Conservation (phyloP, 768 basidiomycete genomes). For the Phaffia tasmanica region DNA sequence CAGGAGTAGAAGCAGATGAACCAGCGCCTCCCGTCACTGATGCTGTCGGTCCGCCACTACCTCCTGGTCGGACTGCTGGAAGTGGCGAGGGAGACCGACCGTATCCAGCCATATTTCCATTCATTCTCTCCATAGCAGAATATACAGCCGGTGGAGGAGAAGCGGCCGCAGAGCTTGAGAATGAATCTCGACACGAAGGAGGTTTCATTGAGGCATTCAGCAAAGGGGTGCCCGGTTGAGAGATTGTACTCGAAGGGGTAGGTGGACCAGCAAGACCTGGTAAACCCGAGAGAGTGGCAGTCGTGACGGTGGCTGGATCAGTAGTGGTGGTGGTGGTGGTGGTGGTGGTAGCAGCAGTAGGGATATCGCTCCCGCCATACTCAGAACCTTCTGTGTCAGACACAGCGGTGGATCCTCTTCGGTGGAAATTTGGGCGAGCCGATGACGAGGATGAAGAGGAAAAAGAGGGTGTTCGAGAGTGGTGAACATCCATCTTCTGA, state of each 20-base stretch:
- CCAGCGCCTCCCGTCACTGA: background rate
- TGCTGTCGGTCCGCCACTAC: too few species aligned
- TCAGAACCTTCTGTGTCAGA: conserved; percentile 14
- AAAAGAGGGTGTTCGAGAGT: conserved; percentile 37
- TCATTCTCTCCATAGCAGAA: too few species aligned
- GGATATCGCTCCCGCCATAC: too few species aligned
- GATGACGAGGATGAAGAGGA: conserved; percentile 32
- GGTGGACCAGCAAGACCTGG: conserved; percentile 14
- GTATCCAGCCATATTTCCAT: conserved; percentile 21
- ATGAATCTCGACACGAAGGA: conserved; percentile 19
- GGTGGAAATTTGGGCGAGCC: conserved; percentile 33
- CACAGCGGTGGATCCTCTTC: conserved; percentile 32
- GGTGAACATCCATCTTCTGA: conserved; percentile 35
- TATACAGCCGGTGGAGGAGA: conserved; percentile 11
- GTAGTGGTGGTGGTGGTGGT: background rate
- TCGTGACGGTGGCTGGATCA: background rate
- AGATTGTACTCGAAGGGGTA: background rate
- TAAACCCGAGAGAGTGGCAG: conserved; percentile 8
- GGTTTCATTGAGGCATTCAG: conserved; percentile 17
- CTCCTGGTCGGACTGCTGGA: conserved; percentile 23
- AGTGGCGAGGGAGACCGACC: conserved; percentile 33
- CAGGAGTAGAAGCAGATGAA: conserved; percentile 6
- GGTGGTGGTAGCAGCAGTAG: too few species aligned
- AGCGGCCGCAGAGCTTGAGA: conserved; percentile 20
- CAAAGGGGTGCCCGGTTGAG: background rate